Percentiles rank a stretch among this genome's conserved stretches.
Evolutionary conservation across 305 asterid species (phyloP).

Genomic region (Solanum hybrid): DNA sequence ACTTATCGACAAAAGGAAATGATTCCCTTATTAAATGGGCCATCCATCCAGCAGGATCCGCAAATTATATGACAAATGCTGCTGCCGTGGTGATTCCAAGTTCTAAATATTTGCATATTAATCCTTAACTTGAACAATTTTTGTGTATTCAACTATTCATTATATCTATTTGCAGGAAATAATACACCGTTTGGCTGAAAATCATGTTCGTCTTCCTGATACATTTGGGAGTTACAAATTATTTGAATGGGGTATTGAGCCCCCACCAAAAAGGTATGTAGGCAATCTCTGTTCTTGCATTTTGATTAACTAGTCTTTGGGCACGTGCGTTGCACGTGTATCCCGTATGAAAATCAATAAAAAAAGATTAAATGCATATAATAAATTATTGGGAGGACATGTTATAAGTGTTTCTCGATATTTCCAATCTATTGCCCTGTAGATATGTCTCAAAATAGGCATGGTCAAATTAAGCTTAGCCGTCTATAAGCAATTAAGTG

Average conservation of each 20-base stretch:
- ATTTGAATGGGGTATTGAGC: slow-evolving; percentile 43
- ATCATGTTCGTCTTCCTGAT: slow-evolving; percentile 46
- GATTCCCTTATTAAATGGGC: slow-evolving; percentile 68
- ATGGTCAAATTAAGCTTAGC: not conserved
- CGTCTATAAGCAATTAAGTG: not conserved
- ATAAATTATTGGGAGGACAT: not conserved
- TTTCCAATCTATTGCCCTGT: not conserved
- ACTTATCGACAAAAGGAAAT: slow-evolving; percentile 50
- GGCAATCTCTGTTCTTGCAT: not conserved
- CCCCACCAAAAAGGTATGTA: slow-evolving; percentile 45
- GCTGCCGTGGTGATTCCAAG: slow-evolving; percentile 49
- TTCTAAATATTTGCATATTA: slow-evolving; percentile 7
- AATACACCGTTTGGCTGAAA: slow-evolving; percentile 43
- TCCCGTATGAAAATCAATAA: not conserved
- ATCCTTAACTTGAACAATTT: not conserved
- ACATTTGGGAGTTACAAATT: slow-evolving; percentile 57
- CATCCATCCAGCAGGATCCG: slow-evolving; percentile 54
- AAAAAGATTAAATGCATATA: not conserved
- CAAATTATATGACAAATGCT: slow-evolving; percentile 43
- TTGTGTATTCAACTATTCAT: not conserved
- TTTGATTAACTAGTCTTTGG: not conserved
- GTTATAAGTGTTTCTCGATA: not conserved
- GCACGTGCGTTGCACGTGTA: not conserved
- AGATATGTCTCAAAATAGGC: not conserved
- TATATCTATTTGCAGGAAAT: slow-evolving; percentile 37